Conservation (phyloP, 345 rosid genomes). For the Excoecaria cochinchinensis region DNA sequence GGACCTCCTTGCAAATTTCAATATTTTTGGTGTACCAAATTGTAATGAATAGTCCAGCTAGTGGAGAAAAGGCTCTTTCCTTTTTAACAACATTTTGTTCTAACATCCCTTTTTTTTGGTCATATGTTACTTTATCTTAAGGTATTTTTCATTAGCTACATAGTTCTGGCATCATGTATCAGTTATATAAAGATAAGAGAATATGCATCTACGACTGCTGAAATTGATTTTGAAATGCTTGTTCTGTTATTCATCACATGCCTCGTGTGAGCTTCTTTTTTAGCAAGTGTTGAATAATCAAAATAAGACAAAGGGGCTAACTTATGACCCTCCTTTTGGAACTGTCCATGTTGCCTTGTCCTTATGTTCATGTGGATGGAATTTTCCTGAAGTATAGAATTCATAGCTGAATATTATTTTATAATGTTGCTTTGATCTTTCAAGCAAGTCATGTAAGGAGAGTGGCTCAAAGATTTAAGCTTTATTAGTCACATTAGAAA, state of each 20-base stretch:
- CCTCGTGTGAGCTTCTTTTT: background rate
- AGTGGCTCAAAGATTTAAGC: background rate
- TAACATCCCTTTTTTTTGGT: background rate
- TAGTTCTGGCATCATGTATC: background rate
- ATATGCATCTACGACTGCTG: background rate
- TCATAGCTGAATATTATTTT: too few species aligned
- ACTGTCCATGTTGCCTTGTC: slow-evolving; percentile 24
- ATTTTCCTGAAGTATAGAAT: background rate
- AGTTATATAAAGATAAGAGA: background rate
- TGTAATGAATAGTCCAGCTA: background rate
- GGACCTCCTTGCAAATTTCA: slow-evolving; percentile 18
- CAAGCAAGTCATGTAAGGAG: background rate
- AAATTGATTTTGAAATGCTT: background rate
- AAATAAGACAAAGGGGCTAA: slow-evolving; percentile 17
- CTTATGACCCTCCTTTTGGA: slow-evolving; percentile 1
- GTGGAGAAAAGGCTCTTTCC: background rate
- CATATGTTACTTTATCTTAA: background rate
- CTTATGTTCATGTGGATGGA: background rate
- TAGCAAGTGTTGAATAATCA: background rate
- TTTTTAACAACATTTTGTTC: background rate
- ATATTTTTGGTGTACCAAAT: slow-evolving; percentile 2
- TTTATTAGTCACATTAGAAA: background rate
- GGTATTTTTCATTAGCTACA: background rate
- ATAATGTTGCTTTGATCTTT: too few species aligned
- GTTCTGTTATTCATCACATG: slow-evolving; percentile 6